Evolutionary conservation across 768 basidiomycete species (phyloP).

Genomic region (Lactarius akahatsu): DNA sequence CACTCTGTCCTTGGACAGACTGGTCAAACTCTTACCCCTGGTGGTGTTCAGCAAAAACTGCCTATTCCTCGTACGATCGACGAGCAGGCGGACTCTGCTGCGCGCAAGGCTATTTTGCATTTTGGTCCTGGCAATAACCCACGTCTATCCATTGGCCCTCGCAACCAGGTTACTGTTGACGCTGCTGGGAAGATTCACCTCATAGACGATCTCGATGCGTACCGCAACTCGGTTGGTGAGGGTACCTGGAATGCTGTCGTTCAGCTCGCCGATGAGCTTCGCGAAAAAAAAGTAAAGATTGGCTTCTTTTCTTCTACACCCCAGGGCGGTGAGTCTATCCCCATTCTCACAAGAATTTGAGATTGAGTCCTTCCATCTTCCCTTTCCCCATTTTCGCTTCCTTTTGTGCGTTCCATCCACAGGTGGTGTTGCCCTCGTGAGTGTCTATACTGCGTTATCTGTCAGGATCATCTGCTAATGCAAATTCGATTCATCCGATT

Average conservation of each 20-base stretch:
- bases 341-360: constrained; percentile 23
- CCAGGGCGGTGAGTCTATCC: constrained; percentile 68
- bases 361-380: constrained; percentile 31
- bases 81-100: constrained; percentile 85
- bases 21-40: constrained; percentile 39
- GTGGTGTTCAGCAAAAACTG: constrained; percentile 53
- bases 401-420: constrained; percentile 30
- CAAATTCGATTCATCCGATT: constrained; percentile 21
- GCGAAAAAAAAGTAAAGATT: constrained; percentile 84
- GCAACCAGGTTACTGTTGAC: constrained; percentile 88
- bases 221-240: constrained; percentile 64
- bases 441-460: constrained; percentile 40
- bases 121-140: constrained; percentile 83
- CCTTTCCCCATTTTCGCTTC: constrained; percentile 21
- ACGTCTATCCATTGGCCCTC: constrained; percentile 74
- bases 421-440: constrained; percentile 91
- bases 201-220: constrained; percentile 79
- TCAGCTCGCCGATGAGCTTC: constrained; percentile 81
- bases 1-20: constrained; percentile 46
- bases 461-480: constrained; percentile 11
- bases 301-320: constrained; percentile 96
- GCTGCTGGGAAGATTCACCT: constrained; percentile 84
- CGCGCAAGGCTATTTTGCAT: constrained; percentile 81
- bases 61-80: constrained; percentile 77
- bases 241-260: constrained; percentile 80